Evolutionary conservation across 1,139 yeast genomes (phyloP).

Genomic region (Saccharomycopsis crataegensis): DNA sequence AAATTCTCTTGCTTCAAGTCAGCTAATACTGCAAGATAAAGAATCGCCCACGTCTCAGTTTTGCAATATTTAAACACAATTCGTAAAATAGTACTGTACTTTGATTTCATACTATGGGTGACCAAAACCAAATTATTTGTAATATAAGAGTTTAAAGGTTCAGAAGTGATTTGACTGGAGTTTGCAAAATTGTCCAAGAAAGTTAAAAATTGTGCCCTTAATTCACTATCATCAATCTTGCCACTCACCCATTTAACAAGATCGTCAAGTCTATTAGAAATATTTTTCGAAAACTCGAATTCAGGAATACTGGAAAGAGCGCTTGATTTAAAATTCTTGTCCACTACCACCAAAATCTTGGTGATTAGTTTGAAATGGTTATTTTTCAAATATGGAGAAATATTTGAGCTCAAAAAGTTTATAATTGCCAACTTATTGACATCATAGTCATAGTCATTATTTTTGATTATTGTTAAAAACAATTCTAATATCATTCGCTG

Average conservation of each 20-base stretch:
- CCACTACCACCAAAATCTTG: neutral
- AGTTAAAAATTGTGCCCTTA: neutral
- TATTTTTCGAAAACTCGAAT: neutral
- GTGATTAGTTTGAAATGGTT: neutral
- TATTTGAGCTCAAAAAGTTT: neutral
- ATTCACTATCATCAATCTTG: too few relatives aligned
- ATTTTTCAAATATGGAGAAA: neutral
- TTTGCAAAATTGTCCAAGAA: neutral
- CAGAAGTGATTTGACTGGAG: neutral
- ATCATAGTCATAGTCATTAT: neutral
- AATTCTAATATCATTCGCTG: neutral
- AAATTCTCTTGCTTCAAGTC: too few relatives aligned
- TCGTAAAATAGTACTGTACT: too few relatives aligned
- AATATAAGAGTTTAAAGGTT: neutral
- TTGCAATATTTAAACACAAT: too few relatives aligned
- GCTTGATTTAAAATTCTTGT: neutral
- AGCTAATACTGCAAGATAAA: too few relatives aligned
- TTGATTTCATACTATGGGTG: neutral
- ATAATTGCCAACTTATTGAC: neutral
- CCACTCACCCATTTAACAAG: neutral
- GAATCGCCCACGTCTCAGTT: too few relatives aligned
- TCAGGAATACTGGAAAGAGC: neutral
- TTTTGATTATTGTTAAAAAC: neutral
- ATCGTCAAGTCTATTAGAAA: neutral
- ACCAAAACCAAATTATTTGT: neutral